Percentiles rank a stretch among this genome's conserved stretches.
Conservation (phyloP, 176 grass and related monocot genomes). For the Thinopyrum elongatum region DNA sequence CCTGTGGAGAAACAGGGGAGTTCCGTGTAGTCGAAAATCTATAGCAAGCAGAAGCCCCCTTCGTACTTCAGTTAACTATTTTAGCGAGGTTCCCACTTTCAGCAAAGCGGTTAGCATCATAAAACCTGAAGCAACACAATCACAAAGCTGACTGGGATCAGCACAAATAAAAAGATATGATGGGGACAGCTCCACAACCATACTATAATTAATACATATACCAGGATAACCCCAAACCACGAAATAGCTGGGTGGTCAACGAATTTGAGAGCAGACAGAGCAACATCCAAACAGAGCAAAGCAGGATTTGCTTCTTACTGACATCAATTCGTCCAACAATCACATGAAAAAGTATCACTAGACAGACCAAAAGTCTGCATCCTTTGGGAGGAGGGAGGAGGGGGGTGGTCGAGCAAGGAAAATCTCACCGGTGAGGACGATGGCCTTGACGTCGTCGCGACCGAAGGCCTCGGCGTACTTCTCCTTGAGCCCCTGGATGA, state of each 20-base stretch:
- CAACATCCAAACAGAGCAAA: background rate
- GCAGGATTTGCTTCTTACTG: background rate
- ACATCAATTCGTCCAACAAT: background rate
- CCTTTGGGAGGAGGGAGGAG: background rate
- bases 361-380: background rate
- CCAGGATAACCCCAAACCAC: background rate
- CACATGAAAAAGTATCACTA: background rate
- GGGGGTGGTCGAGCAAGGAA: background rate
- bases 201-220: background rate
- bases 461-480: conserved; percentile 68
- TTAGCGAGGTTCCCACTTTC: background rate
- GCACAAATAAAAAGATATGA: background rate
- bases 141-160: background rate
- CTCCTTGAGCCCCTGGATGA: conserved; percentile 81
- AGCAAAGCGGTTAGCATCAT: background rate
- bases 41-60: background rate
- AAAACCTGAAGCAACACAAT: background rate
- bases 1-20: background rate
- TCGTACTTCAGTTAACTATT: background rate
- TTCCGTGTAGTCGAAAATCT: background rate
- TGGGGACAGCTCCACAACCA: background rate
- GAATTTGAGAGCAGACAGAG: background rate
- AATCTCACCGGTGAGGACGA: conserved; percentile 82
- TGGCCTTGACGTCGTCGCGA: conserved; percentile 78
- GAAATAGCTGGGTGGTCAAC: background rate